Evolutionary conservation across 345 rosid species (phyloP).

Genomic region (Aquilaria yunnanensis): DNA sequence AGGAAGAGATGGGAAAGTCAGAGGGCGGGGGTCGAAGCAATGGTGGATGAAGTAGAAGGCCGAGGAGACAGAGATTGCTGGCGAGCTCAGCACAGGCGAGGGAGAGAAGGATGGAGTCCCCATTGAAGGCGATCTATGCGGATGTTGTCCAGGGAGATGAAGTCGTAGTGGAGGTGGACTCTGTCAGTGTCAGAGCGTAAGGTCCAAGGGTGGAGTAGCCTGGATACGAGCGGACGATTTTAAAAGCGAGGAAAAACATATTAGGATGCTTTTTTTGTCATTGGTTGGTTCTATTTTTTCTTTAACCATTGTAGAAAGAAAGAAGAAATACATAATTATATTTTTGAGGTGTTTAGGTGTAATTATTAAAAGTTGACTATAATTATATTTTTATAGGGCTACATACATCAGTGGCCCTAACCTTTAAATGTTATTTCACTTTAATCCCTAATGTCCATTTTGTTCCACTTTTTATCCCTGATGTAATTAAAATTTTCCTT

Average conservation of each 20-base stretch:
- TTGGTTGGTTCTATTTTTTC: no score
- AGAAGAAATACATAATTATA: no score
- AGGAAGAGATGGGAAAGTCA: slow-evolving; percentile 43
- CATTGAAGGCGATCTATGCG: slow-evolving; percentile 67
- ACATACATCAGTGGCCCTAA: no score
- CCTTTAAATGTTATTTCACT: no score
- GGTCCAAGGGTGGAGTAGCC: slow-evolving; percentile 67
- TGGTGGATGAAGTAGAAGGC: slow-evolving; percentile 52
- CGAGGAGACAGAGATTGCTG: slow-evolving; percentile 48
- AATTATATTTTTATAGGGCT: no score
- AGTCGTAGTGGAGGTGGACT: slow-evolving; percentile 52
- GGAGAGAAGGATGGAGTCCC: slow-evolving; percentile 70
- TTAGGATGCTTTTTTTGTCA: no score
- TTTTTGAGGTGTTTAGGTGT: no score
- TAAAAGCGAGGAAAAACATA: slow-evolving; percentile 40
- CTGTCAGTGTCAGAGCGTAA: slow-evolving; percentile 70
- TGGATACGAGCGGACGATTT: slow-evolving; percentile 79
- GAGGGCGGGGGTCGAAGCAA: slow-evolving; percentile 42
- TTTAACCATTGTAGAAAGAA: no score
- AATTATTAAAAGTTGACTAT: no score
- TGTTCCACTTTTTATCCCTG: no score
- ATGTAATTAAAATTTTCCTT: no score
- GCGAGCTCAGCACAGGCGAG: slow-evolving; percentile 79
- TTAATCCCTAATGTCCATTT: no score
- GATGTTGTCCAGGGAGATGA: slow-evolving; percentile 66